These are phyloP conservation scores for Narthecium ossifragum DNA, from an alignment of 106 monocot species.

Conservation along the genomic window DNA sequence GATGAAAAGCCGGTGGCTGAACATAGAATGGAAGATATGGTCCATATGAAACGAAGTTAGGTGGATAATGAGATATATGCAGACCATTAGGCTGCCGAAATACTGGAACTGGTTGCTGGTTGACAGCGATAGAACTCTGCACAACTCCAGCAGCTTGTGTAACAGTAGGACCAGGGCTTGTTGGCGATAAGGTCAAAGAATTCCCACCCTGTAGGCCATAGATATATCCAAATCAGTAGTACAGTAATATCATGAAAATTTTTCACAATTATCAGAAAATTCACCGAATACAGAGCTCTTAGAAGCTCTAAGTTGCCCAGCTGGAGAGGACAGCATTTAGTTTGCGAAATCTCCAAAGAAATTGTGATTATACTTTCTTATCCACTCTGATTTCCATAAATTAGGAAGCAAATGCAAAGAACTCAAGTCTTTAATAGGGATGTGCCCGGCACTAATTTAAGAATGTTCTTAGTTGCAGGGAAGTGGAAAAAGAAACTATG, in stretches of 20 bases:
- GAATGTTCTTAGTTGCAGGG: background rate
- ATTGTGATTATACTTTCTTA: background rate
- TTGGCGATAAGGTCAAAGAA: conserved; percentile 33
- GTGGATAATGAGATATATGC: conserved; percentile 69
- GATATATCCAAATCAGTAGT: background rate
- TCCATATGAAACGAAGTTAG: conserved; percentile 68
- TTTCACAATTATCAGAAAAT: background rate
- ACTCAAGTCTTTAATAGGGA: background rate
- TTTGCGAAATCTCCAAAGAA: background rate
- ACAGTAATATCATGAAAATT: too few species aligned
- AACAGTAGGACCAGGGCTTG: conserved; percentile 32
- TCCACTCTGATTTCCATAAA: too few species aligned
- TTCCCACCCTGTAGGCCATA: conserved; percentile 37
- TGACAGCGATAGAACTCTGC: conserved; percentile 44
- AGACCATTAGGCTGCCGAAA: conserved; percentile 77
- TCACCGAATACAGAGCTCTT: background rate
- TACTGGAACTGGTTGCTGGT: conserved; percentile 64
- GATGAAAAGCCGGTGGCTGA: conserved; percentile 57
- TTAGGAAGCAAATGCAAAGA: background rate
- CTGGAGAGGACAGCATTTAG: background rate
- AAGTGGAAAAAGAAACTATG: too few species aligned
- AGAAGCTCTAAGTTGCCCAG: background rate
- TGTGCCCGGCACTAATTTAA: background rate
- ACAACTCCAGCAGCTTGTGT: conserved; percentile 36
- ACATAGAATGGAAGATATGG: conserved; percentile 80